These are phyloP conservation scores for Gonium pectorale DNA, from an alignment of 139 green algal genomes.

Conservation along the genomic window DNA sequence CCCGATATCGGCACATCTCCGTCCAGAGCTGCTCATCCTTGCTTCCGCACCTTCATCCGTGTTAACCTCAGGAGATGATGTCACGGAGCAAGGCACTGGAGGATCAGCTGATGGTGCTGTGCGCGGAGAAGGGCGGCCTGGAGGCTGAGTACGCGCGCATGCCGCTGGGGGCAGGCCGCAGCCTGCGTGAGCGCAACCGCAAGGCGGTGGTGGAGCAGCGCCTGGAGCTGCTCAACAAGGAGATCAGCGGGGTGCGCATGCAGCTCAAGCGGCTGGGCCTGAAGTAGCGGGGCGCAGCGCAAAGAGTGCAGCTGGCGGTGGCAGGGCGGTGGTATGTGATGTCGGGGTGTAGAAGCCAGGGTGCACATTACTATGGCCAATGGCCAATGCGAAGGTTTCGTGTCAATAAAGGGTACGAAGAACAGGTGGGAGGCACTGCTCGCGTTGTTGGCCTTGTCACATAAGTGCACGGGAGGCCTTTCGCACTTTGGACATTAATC, in stretches of 20 bases:
- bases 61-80: conserved; percentile 46
- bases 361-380: no score
- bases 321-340: neutral
- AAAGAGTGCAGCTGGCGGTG: no score
- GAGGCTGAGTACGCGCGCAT: conserved; percentile 68
- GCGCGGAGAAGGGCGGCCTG: conserved; percentile 66
- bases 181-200: conserved; percentile 61
- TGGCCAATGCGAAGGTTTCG: no score
- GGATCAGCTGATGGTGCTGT: conserved; percentile 66
- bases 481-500: no score
- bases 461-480: no score
- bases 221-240: conserved; percentile 56
- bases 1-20: no score
- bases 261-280: conserved; percentile 62
- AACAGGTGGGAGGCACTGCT: no score
- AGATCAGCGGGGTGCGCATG: conserved; percentile 62
- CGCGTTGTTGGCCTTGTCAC: no score
- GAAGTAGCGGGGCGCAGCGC: conserved; percentile 52
- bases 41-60: no score
- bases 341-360: neutral
- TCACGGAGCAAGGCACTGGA: conserved; percentile 59
- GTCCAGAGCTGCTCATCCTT: no score
- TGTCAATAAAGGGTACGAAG: no score
- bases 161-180: conserved; percentile 63
- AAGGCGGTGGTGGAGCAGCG: conserved; percentile 68